A percentile compares a stretch with the other conserved stretches of the same genome.
These are phyloP conservation scores for Pseudogymnoascus sp. DNA, from an alignment of 2,329 filamentous ascomycete genomes.

Conservation along the genomic window DNA sequence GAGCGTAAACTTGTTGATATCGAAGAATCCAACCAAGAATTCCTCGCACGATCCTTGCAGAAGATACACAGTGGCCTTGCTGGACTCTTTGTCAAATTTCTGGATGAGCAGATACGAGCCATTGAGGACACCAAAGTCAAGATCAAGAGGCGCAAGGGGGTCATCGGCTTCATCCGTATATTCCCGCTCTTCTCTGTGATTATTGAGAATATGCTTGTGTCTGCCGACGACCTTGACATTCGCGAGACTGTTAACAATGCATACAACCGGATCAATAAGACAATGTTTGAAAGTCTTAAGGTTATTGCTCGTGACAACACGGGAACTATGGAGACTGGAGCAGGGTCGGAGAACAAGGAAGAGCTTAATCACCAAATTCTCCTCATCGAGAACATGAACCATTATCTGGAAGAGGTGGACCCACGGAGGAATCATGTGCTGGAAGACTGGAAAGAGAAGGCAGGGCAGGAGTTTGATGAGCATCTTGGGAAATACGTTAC, in stretches of 20 bases:
- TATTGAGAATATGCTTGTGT: conserved; percentile 74
- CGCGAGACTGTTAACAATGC: conserved; percentile 76
- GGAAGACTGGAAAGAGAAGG: conserved; percentile 74
- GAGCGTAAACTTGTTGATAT: conserved; percentile 74
- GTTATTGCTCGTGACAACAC: conserved; percentile 77
- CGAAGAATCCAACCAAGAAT: conserved; percentile 89
- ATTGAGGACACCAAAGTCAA: conserved; percentile 99
- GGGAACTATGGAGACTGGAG: conserved; percentile 39
- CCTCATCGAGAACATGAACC: conserved; percentile 98
- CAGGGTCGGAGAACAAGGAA: conserved; percentile 87
- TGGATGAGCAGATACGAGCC: conserved; percentile 89
- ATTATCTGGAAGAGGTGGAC: conserved; percentile 89
- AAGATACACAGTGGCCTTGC: conserved; percentile 71
- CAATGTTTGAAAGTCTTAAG: conserved; percentile 96
- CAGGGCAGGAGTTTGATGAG: conserved; percentile 70
- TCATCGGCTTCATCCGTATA: conserved; percentile 89
- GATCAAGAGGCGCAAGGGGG: conserved; percentile 95
- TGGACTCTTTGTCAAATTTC: conserved; percentile 75
- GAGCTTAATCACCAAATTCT: conserved; percentile 95
- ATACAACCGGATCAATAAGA: conserved; percentile 81
- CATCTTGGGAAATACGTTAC: conserved; percentile 84
- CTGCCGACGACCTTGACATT: conserved; percentile 56
- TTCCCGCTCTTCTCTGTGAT: conserved; percentile 82
- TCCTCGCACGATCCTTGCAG: conserved; percentile 70
- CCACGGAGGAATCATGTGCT: conserved; percentile 66